Evolutionary conservation across 1,139 yeast genomes (phyloP), one percentile per base, ranked within the genome.

Genomic region (Taiozyma onychis): DNA sequence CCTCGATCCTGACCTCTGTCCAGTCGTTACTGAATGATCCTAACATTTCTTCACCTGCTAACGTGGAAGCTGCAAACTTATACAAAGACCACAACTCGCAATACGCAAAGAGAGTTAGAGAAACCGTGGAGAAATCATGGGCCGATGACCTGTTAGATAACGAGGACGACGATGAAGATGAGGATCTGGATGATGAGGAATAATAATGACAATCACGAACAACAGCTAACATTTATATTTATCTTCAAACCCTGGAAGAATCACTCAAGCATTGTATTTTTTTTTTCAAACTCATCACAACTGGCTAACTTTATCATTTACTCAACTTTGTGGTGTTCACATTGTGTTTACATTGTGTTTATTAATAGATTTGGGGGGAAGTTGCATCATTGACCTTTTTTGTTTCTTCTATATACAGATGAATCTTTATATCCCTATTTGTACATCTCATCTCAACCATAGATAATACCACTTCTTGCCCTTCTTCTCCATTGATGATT

Each of bases 51-150:
- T 88, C 96, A 28, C 99, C 99, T 4, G 99, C 99, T 1, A 95
- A 93, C 63, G 98, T 89, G 8, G 99, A 95, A 68, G 99, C 99
- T 3, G 97, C 99, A 2, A 91, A 90, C 57, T 74, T 93, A 65
- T 93, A 89, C 71, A 88, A 90, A 66, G 99, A 93, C 66, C 98
- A 95, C 68, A 81, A 96, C 57, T 84, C 93, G 39, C 97, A 91
- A 70, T 93, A 93, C 66, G 81, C 86, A 52, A 89, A 90, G 66
- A 73, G 97, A 57, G 99, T 93, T 28, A 80, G 95, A 58, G 96
- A 90, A 66, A 89, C 97, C 0, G 99, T 93, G 47, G 99, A 93
- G 62, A 84, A 77, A 56, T 85, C 93, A 59, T 88, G 96, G 96
- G 91, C 83, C 14, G 91, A 83, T 41, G 89, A 81, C 27, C 80